phyloP scores from a whole-genome alignment of 306 rosid species.

The Cicer judaicum region DNA sequence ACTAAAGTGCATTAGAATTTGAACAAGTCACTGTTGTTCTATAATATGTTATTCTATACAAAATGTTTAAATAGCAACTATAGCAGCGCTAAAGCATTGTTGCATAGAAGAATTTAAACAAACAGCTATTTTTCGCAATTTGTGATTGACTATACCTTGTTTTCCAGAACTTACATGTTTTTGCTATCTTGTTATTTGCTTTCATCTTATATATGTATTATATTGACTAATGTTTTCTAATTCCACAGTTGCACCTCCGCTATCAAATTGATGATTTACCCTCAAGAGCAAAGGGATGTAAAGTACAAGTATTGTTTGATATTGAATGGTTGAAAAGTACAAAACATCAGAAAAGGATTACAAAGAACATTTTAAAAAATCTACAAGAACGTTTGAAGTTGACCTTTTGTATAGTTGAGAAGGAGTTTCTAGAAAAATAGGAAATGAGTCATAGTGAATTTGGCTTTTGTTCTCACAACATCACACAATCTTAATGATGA shows the following conservation, averaged over 20 bases:
- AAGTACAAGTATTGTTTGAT: slow-evolving; percentile 70
- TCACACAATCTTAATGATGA: not conserved
- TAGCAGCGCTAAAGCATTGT: no score
- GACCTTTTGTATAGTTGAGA: slow-evolving; percentile 64
- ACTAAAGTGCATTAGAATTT: no score
- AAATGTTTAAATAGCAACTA: no score
- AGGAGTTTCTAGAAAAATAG: slow-evolving; percentile 61
- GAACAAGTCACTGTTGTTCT: no score
- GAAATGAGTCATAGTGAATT: slow-evolving; percentile 28
- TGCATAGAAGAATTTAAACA: no score
- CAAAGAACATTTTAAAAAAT: slow-evolving; percentile 74
- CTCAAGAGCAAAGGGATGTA: slow-evolving; percentile 60
- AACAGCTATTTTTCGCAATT: no score
- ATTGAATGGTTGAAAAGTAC: slow-evolving; percentile 90
- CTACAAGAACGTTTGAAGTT: slow-evolving; percentile 60
- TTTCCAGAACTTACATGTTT: slow-evolving; percentile 12
- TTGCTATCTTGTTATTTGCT: slow-evolving; percentile 4
- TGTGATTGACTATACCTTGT: no score
- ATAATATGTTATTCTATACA: no score
- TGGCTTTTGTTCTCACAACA: slow-evolving; percentile 35
- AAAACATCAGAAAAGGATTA: slow-evolving; percentile 74
- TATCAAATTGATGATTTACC: slow-evolving; percentile 79
- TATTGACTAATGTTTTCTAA: slow-evolving; percentile 43
- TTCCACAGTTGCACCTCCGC: slow-evolving; percentile 78
- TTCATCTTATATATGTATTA: slow-evolving; percentile 15